phyloP scores from a whole-genome alignment of 805 yeast species.

The Schwanniomyces pseudopolymorphus region DNA sequence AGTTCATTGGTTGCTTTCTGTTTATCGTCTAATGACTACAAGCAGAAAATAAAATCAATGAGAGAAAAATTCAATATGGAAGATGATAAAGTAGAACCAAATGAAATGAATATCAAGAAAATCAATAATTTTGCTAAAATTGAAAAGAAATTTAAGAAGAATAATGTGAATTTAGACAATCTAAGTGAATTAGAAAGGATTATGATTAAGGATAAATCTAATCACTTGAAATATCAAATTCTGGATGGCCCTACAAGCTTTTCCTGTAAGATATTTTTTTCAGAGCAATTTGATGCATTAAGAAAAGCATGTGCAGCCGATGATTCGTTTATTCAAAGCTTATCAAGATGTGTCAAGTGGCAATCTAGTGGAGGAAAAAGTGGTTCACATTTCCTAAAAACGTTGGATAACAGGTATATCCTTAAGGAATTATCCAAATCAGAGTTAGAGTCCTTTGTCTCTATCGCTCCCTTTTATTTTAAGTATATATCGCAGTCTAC shows the following conservation, averaged over 20 bases:
- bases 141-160: slow-evolving; percentile 40
- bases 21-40: slow-evolving; percentile 79
- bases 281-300: slow-evolving; percentile 96
- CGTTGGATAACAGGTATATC: slow-evolving; percentile 85
- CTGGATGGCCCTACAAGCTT: slow-evolving; percentile 79
- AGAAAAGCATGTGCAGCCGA: slow-evolving; percentile 78
- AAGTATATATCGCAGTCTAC: slow-evolving; percentile 94
- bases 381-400: slow-evolving; percentile 90
- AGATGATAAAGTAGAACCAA: slow-evolving; percentile 13
- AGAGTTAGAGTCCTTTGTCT: slow-evolving; percentile 90
- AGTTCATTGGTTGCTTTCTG: slow-evolving; percentile 93
- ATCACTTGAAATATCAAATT: slow-evolving; percentile 89
- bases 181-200: slow-evolving; percentile 53
- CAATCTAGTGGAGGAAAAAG: slow-evolving; percentile 95
- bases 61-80: slow-evolving; percentile 7
- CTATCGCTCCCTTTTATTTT: slow-evolving; percentile 95
- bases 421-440: slow-evolving; percentile 84
- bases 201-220: slow-evolving; percentile 80
- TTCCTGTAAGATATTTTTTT: slow-evolving; percentile 91
- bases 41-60: slow-evolving; percentile 51
- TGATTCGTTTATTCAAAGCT: slow-evolving; percentile 77
- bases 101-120: slow-evolving; percentile 33
- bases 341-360: slow-evolving; percentile 94
- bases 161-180: slow-evolving; percentile 21
- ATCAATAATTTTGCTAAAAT: slow-evolving; percentile 37